Evolutionary conservation across 2,329 filamentous ascomycete species (phyloP).

Genomic region (Cercospora beticola): DNA sequence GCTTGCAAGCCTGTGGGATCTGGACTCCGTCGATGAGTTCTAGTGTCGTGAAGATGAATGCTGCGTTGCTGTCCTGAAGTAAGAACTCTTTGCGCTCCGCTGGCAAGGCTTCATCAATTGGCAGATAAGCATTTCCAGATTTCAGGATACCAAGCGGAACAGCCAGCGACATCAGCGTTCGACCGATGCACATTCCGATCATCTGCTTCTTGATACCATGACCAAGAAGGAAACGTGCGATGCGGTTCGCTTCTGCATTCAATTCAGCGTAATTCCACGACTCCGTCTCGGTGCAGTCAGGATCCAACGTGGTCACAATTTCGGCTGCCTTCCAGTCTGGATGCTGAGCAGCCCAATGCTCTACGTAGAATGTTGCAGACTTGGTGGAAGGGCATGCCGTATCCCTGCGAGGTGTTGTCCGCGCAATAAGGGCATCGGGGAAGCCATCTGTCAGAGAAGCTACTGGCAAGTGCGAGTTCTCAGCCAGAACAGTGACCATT

Average conservation of each 20-base stretch:
- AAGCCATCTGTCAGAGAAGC: slow-evolving; percentile 1
- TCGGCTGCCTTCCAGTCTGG: slow-evolving; percentile 20
- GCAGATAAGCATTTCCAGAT: slow-evolving; percentile 17
- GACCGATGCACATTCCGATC: slow-evolving; percentile 20
- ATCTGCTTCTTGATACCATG: slow-evolving; percentile 10
- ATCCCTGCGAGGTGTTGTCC: slow-evolving; percentile 14
- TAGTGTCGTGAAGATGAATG: slow-evolving; percentile 15
- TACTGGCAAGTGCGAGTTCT: neutral
- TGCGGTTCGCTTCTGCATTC: slow-evolving; percentile 14
- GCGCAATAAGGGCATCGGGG: slow-evolving; percentile 2
- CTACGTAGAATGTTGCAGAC: slow-evolving; percentile 14
- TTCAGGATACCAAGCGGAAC: slow-evolving; percentile 18
- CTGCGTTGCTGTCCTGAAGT: slow-evolving; percentile 15
- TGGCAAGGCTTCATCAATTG: slow-evolving; percentile 20
- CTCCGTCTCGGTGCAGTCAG: slow-evolving; percentile 7
- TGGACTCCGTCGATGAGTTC: slow-evolving; percentile 15
- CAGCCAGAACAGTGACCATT: slow-evolving; percentile 6
- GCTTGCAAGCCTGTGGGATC: neutral
- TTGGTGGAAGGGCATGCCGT: slow-evolving; percentile 16
- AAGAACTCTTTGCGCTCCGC: slow-evolving; percentile 17
- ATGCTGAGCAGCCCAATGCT: slow-evolving; percentile 17
- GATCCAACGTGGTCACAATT: slow-evolving; percentile 6
- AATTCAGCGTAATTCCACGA: slow-evolving; percentile 18
- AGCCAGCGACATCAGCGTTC: slow-evolving; percentile 18
- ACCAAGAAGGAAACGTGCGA: slow-evolving; percentile 11